These are phyloP conservation scores for Penicillium cinerascens DNA, from an alignment of 495 filamentous ascomycete genomes.

Conservation along the genomic window DNA sequence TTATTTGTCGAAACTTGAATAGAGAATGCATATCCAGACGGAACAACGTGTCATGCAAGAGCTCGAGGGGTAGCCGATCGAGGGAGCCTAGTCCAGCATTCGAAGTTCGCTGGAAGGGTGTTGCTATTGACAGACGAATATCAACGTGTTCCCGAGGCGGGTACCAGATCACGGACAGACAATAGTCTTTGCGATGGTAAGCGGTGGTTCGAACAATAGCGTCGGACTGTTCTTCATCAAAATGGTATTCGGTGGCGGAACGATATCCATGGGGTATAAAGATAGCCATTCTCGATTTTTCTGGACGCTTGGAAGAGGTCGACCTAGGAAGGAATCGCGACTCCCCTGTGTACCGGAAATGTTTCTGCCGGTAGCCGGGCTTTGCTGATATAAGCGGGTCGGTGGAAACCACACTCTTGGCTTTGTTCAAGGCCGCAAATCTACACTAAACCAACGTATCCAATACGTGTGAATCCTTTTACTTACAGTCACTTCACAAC, in stretches of 20 bases:
- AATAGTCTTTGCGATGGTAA: conserved; percentile 36
- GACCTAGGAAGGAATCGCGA: too few relatives aligned
- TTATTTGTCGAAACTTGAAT: conserved; percentile 38
- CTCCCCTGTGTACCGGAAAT: too few relatives aligned
- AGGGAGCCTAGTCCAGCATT: conserved; percentile 27
- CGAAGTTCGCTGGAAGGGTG: conserved; percentile 28
- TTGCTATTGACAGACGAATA: conserved; percentile 26
- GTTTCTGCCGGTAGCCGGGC: too few relatives aligned
- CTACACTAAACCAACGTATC: too few relatives aligned
- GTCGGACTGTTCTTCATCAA: conserved; percentile 24
- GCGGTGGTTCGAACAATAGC: conserved; percentile 27
- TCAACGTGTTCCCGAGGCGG: conserved; percentile 20
- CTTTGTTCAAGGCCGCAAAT: too few relatives aligned
- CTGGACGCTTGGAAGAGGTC: too few relatives aligned
- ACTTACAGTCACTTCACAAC: too few relatives aligned
- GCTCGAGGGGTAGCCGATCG: conserved; percentile 35
- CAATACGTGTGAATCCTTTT: too few relatives aligned
- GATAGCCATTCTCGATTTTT: conserved; percentile 20
- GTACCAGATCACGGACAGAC: conserved; percentile 34
- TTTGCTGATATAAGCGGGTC: too few relatives aligned
- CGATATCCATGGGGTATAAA: conserved; percentile 16
- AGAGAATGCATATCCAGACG: conserved; percentile 37
- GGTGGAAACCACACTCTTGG: too few relatives aligned
- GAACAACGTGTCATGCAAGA: conserved; percentile 30
- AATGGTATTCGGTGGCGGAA: conserved; percentile 16